These are phyloP conservation scores for Yamadazyma insecticola DNA, from an alignment of 805 yeast genomes.

Conservation along the genomic window DNA sequence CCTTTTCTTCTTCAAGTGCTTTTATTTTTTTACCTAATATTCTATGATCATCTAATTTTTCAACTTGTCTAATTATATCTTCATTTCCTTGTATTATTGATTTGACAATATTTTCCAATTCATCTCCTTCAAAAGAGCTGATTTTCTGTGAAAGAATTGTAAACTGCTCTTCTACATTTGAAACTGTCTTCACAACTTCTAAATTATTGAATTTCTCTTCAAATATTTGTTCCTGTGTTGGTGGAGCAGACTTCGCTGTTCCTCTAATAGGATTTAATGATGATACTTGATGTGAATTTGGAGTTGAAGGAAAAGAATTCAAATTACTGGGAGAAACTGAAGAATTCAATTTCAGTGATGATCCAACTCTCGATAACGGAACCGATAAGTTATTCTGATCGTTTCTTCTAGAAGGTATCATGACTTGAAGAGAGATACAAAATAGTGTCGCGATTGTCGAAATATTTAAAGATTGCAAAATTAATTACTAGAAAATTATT, in stretches of 20 bases:
- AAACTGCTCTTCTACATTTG: slow-evolving; percentile 26
- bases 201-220: slow-evolving; percentile 29
- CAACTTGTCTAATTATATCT: slow-evolving; percentile 19
- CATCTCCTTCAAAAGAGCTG: slow-evolving; percentile 30
- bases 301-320: slow-evolving; percentile 23
- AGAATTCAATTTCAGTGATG: slow-evolving; percentile 28
- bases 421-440: no score
- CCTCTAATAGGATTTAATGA: slow-evolving; percentile 35
- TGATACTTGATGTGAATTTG: slow-evolving; percentile 29
- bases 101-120: slow-evolving; percentile 19
- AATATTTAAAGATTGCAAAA: no score
- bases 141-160: slow-evolving; percentile 24
- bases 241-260: slow-evolving; percentile 15
- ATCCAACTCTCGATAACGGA: slow-evolving; percentile 34
- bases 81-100: slow-evolving; percentile 24
- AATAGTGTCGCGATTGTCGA: no score
- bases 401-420: no score
- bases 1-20: slow-evolving; percentile 16
- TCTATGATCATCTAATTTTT: slow-evolving; percentile 25
- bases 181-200: slow-evolving; percentile 26
- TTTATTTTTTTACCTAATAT: slow-evolving; percentile 21
- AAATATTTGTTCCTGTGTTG: slow-evolving; percentile 13
- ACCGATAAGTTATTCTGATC: no score
- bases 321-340: slow-evolving; percentile 11
- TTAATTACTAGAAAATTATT: no score